Percentiles rank a stretch among this genome's conserved stretches.
These are phyloP conservation scores for Paraglomus brasilianum DNA, from an alignment of 192 early-diverging fungal genomes.

Conservation along the genomic window DNA sequence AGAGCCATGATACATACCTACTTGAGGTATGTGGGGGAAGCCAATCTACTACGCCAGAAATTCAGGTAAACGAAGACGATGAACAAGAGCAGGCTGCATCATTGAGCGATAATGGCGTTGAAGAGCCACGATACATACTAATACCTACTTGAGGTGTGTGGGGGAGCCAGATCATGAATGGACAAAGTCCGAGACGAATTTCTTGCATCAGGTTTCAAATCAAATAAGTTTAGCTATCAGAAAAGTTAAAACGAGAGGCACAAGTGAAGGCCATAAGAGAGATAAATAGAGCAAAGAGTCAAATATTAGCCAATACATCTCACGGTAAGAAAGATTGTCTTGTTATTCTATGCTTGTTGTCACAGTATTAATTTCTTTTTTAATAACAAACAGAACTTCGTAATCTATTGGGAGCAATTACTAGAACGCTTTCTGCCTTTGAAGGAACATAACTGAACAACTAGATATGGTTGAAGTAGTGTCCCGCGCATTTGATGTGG, in stretches of 20 bases:
- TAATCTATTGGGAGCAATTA: too few relatives aligned
- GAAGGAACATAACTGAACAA: constrained; percentile 27
- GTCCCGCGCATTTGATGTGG: constrained; percentile 40
- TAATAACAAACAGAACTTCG: too few relatives aligned
- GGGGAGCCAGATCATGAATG: constrained; percentile 33
- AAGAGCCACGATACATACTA: too few relatives aligned
- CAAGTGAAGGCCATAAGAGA: constrained; percentile 40
- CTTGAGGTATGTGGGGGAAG: too few relatives aligned
- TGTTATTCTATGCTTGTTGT: not conserved
- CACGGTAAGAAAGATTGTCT: constrained; percentile 26
- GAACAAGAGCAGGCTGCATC: too few relatives aligned
- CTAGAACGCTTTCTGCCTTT: too few relatives aligned
- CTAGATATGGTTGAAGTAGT: constrained; percentile 42
- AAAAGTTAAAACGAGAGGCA: constrained; percentile 38
- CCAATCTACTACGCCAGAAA: too few relatives aligned
- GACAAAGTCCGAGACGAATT: constrained; percentile 36
- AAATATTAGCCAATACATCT: constrained; percentile 38
- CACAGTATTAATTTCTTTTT: too few relatives aligned
- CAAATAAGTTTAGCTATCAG: constrained; percentile 38
- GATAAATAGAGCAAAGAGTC: constrained; percentile 36
- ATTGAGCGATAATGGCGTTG: too few relatives aligned
- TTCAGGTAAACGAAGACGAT: too few relatives aligned
- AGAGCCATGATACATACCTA: too few relatives aligned
- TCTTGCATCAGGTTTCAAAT: constrained; percentile 40
- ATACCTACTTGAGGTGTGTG: too few relatives aligned